These are phyloP conservation scores for Iberis pinnata DNA, from an alignment of 345 rosid genomes.

Conservation along the genomic window DNA sequence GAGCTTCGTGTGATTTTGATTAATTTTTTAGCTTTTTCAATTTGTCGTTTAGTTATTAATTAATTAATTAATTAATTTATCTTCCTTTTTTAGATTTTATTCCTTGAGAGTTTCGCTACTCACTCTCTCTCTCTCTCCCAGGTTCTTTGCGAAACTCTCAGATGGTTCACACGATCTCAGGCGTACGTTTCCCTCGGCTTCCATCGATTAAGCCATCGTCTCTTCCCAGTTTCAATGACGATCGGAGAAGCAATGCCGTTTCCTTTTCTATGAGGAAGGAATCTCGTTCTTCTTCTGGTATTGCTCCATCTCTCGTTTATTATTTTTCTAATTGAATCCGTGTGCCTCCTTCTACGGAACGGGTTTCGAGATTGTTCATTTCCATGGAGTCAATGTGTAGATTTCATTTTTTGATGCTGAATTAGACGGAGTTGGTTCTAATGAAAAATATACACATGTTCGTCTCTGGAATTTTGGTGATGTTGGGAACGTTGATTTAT, in stretches of 20 bases:
- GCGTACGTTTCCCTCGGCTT: conserved; percentile 43
- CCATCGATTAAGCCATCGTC: conserved; percentile 36
- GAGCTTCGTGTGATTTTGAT: conserved; percentile 23
- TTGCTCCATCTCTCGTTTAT: conserved; percentile 8
- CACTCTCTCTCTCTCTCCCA: conserved; percentile 6
- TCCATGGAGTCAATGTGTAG: conserved; percentile 5
- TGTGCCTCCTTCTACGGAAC: conserved; percentile 3
- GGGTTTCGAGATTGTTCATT: conserved; percentile 21
- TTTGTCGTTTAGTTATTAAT: too few species aligned
- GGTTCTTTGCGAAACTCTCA: background rate
- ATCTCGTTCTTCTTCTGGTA: conserved; percentile 41
- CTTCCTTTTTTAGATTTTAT: conserved; percentile 9
- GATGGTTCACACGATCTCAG: conserved; percentile 59
- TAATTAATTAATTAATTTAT: background rate
- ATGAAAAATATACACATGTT: too few species aligned
- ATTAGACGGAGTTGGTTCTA: too few species aligned
- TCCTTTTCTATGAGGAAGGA: conserved; percentile 47
- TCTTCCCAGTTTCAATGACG: conserved; percentile 42
- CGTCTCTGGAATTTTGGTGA: background rate
- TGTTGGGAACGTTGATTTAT: background rate
- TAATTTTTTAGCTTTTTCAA: background rate
- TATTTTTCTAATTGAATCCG: background rate
- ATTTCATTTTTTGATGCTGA: conserved; percentile 1
- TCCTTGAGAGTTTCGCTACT: background rate
- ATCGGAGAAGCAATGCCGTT: conserved; percentile 38